A percentile compares a stretch with the other conserved stretches of the same genome.
Conservation (phyloP, 177 flowering plant genomes). For the Vitis hybrid region DNA sequence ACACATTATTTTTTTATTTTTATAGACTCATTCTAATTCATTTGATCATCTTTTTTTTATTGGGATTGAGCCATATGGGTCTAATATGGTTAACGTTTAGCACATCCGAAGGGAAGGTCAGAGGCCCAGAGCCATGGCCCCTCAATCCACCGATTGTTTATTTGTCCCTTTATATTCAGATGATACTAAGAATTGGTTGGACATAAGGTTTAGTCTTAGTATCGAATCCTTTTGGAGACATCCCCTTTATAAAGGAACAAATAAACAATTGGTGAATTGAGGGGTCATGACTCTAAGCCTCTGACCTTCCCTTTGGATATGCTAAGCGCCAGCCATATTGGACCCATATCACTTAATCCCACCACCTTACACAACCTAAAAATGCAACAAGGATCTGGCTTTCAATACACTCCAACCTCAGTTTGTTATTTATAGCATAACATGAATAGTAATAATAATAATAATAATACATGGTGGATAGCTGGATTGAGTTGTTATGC, state of each 20-base stretch:
- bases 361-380: no score
- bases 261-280: no score
- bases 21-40: accelerated
- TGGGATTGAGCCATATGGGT: accelerated
- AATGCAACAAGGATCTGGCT: no score
- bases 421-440: no score
- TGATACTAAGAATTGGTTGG: accelerated
- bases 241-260: accelerated
- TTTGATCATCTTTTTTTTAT: accelerated
- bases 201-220: accelerated
- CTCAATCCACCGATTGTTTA: accelerated
- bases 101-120: accelerated
- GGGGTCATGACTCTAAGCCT: accelerated
- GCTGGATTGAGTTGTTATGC: no score
- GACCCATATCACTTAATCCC: accelerated
- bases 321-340: accelerated
- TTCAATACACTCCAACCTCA: no score
- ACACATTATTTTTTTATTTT: no score
- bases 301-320: accelerated
- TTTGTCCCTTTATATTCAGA: no score
- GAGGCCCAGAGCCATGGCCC: accelerated
- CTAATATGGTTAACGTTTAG: accelerated
- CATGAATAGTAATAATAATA: no score
- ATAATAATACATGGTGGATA: no score
- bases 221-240: accelerated